A percentile compares a stretch with the other conserved stretches of the same genome.
Evolutionary conservation across 1,139 yeast genomes (phyloP).

Genomic region (Candida pseudocylindracea): DNA sequence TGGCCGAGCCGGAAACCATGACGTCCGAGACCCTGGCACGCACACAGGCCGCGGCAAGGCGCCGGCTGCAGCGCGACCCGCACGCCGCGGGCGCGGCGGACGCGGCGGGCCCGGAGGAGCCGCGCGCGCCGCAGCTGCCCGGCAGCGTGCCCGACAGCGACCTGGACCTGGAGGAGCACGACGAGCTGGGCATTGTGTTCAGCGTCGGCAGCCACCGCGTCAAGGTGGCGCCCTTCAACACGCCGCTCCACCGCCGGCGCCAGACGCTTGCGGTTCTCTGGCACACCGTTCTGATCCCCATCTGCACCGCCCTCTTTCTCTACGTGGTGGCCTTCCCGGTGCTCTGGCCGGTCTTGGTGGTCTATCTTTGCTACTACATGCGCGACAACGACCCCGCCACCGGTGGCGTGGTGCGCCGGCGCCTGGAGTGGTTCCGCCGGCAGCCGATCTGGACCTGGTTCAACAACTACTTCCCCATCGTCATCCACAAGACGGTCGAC

Average conservation of each 20-base stretch:
- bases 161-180: too few species aligned
- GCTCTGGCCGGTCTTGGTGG: constrained; percentile 29
- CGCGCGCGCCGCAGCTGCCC: too few species aligned
- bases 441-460: constrained; percentile 50
- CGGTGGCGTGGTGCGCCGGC: constrained; percentile 41
- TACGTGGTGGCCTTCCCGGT: constrained; percentile 37
- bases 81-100: not conserved
- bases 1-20: too few species aligned
- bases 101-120: too few species aligned
- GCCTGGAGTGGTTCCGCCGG: constrained; percentile 34
- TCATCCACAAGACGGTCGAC: constrained; percentile 46
- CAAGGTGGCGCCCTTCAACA: constrained; percentile 26
- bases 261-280: constrained; percentile 55
- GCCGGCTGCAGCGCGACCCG: not conserved
- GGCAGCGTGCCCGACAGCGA: too few species aligned
- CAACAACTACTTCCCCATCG: constrained; percentile 62
- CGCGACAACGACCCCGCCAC: constrained; percentile 47
- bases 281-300: constrained; percentile 59
- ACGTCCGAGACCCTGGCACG: too few species aligned
- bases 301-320: constrained; percentile 25
- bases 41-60: not conserved
- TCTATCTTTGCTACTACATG: constrained; percentile 21
- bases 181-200: too few species aligned
- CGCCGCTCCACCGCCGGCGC: constrained; percentile 34
- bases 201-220: constrained; percentile 2